phyloP scores from a whole-genome alignment of 139 green algal genomes.

The Medakamo hakoo region DNA sequence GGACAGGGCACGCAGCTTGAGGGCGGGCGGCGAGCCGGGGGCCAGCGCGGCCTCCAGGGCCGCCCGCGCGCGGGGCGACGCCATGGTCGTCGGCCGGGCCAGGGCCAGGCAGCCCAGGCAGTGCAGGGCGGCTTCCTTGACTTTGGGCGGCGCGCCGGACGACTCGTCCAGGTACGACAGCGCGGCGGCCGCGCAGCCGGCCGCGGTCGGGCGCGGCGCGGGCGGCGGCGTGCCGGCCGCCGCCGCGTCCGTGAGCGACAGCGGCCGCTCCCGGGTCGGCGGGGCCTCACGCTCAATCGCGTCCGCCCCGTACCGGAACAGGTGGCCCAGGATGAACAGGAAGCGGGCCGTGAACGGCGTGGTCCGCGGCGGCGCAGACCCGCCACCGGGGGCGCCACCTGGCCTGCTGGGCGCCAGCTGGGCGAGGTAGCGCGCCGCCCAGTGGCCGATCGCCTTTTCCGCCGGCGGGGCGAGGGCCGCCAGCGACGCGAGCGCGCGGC shows the following conservation, averaged over 20 bases:
- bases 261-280: background rate
- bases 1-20: slow-evolving; percentile 40
- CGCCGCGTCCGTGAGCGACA: slow-evolving; percentile 4
- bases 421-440: background rate
- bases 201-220: too few species aligned
- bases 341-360: slow-evolving; percentile 13
- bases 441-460: background rate
- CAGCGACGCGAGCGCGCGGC: slow-evolving; percentile 29
- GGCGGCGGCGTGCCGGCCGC: background rate
- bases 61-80: slow-evolving; percentile 10
- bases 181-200: background rate
- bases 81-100: slow-evolving; percentile 32
- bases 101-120: slow-evolving; percentile 49
- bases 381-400: slow-evolving; percentile 8
- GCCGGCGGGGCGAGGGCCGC: slow-evolving; percentile 11
- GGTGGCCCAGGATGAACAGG: slow-evolving; percentile 52
- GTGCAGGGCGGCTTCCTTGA: slow-evolving; percentile 36
- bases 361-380: slow-evolving; percentile 2
- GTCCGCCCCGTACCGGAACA: slow-evolving; percentile 39
- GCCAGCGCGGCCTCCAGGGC: slow-evolving; percentile 10
- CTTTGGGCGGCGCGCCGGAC: slow-evolving; percentile 4
- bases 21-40: slow-evolving; percentile 5
- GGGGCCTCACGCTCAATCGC: slow-evolving; percentile 24
- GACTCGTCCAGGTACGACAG: background rate
- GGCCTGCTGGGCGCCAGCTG: slow-evolving; percentile 13